Base-by-base conservation (phyloP, 305 asterid species). In the Solanum chacoense region DNA sequence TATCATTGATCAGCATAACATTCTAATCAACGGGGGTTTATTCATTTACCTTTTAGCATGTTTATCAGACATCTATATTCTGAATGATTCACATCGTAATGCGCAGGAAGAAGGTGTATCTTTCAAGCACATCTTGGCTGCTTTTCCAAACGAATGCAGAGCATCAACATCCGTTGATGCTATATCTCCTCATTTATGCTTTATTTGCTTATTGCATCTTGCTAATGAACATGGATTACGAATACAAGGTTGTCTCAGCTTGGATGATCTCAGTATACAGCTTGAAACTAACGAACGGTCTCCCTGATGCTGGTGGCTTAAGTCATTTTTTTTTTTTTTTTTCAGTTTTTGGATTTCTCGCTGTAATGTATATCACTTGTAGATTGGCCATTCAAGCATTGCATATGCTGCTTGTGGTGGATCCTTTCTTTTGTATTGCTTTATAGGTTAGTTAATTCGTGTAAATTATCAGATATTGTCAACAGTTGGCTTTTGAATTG, bases 181-280 rank as follows among this genome's bases (percentile, higher is more conserved):
- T n/a, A 84, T 89, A 75, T 89, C 91, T 28, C 90, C 92, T 13
- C 92, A 91, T 87, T 38, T 91, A 50, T 91, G 92, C 72, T 91
- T 89, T 84, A 89, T 91, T 71, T 89, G 91, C 90, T 76, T 87
- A 37, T 42, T 91, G 90, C 92, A 91, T 89, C 84, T 87, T 78
- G 91, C 92, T 6, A 89, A 84, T 84, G 91, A 90, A 88, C 89
- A 87, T 45, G 79, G 88, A 28, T 85, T 90, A 22, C 26, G 38
- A 40, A 84, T 90, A 45, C 71, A 84, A 40, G 90, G 84, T 73
- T 87, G 50, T 85, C 87, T 55, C 31, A 7, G 59, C 77, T 80
- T 79, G 91, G 89, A 89, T 42, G 91, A 89, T 55, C 84, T 89
- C 59, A 80, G 59, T 24, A 87, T 89, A 78, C 73, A 89, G 35